Evolutionary conservation across 2,329 filamentous ascomycete species (phyloP).

Genomic region (Xylaria digitata): DNA sequence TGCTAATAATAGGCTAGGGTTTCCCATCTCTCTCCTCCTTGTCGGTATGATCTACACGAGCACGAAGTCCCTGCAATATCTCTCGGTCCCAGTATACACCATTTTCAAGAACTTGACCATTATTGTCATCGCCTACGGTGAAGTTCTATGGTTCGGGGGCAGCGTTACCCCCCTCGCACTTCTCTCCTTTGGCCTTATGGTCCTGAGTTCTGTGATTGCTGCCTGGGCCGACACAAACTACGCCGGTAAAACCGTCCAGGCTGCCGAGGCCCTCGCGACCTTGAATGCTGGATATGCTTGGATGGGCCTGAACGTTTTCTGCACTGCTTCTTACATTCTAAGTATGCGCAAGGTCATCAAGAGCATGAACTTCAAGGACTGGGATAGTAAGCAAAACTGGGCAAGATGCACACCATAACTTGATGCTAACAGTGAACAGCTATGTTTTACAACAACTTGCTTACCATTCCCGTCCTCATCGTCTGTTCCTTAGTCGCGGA

Average conservation of each 20-base stretch:
- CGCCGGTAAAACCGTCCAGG: constrained; percentile 66
- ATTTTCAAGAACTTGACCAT: constrained; percentile 99
- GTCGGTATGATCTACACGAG: constrained; percentile 99
- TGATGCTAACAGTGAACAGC: constrained; percentile 66
- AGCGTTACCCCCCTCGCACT: constrained; percentile 88
- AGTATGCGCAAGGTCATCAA: constrained; percentile 99
- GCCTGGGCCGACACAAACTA: constrained; percentile 94
- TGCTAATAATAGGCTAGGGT: constrained; percentile 71
- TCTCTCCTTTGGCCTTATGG: constrained; percentile 96
- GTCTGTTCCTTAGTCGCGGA: constrained; percentile 84
- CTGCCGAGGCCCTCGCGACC: constrained; percentile 82
- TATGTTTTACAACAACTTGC: constrained; percentile 99
- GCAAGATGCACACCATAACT: background rate
- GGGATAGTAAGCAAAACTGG: constrained; percentile 81
- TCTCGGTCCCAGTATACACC: constrained; percentile 98
- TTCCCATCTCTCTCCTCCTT: constrained; percentile 92
- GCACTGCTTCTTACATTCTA: constrained; percentile 88
- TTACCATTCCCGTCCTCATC: constrained; percentile 92
- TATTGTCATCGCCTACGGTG: constrained; percentile 97
- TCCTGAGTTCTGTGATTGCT: constrained; percentile 91
- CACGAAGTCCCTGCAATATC: constrained; percentile 93
- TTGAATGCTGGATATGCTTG: constrained; percentile 95
- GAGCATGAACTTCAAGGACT: constrained; percentile 99
- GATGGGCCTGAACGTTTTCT: constrained; percentile 98
- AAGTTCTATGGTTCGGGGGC: constrained; percentile 98